Base-by-base conservation (phyloP, 306 rosid genomes). In the Macrotyloma uniflorum region DNA sequence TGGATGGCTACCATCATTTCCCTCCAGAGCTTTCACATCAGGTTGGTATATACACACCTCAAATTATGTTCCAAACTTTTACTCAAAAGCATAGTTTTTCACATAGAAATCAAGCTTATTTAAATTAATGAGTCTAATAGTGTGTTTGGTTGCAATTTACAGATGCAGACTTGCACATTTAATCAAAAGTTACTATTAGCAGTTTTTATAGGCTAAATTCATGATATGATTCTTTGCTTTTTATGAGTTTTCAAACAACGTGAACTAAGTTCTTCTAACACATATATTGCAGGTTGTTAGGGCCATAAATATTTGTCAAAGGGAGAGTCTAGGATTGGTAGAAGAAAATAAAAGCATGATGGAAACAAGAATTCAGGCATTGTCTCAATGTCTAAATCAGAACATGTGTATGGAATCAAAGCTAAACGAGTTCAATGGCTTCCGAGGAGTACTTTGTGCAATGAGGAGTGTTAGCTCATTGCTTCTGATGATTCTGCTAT, bases 381-480 rank as follows among this genome's bases (percentile, higher is more conserved):
- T 91, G 64, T 83, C 83, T 8, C 69, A 67, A n/a, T 75, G 85
- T 62, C 75, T 80, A 12, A 82, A 82, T 5, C 79, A 70, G 57
- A 80, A 40, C 71, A 49, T 80, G 18, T 74, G 82, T 0, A 67
- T 66, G 55, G 86, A 77, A 64, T 91, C 93, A 3, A 91, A 85
- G 79, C 49, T 82, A 51, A 91, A 87, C 23, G 91, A 88, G 13
- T 91, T 87, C 81, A 87, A 83, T 32, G 96, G 96, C 14, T 91
- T 91, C 54, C 33, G 93, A 33, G 96, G 96, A 5, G 91, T 84
- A 47, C 89, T 91, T 50, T 84, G 83, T 15, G 93, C 91, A 78
- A 83, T 88, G 88, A 87, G 83, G 84, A 88, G 64, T 30, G 85
- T 87, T 7, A 88, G 84, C 33, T 88, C 96, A 4, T 76, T 91